These are phyloP conservation scores for Sugiyamaella neomexicana DNA, from an alignment of 1,139 yeast genomes.

Conservation along the genomic window DNA sequence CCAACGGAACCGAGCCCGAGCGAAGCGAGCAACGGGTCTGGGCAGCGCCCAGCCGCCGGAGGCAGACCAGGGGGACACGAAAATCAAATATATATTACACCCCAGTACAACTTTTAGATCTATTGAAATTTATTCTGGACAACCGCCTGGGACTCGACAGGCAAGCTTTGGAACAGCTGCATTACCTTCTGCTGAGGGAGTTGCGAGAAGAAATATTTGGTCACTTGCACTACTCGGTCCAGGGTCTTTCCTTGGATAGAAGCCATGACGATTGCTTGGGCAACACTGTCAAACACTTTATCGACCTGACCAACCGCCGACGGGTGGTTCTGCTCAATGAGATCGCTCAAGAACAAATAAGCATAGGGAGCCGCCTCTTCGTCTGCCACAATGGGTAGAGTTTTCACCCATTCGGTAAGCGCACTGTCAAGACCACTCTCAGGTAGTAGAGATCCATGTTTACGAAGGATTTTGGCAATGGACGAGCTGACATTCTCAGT, in stretches of 20 bases:
- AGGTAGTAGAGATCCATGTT: conserved; percentile 49
- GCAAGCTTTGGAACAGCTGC: conserved; percentile 60
- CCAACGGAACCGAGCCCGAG: not conserved
- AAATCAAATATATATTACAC: conserved; percentile 15
- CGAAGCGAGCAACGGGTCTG: not conserved
- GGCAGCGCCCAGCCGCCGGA: conserved; percentile 7
- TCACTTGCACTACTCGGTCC: conserved; percentile 59
- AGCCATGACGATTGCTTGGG: conserved; percentile 72
- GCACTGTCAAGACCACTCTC: conserved; percentile 61
- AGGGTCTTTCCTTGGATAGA: conserved; percentile 72
- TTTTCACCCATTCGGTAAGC: conserved; percentile 72
- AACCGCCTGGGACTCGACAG: conserved; percentile 60
- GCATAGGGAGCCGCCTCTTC: conserved; percentile 89
- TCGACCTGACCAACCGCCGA: conserved; percentile 58
- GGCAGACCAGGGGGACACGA: not conserved
- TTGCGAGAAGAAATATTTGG: conserved; percentile 46
- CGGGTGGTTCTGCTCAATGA: conserved; percentile 70
- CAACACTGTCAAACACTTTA: conserved; percentile 68
- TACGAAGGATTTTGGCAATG: conserved; percentile 66
- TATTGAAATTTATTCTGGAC: conserved; percentile 48
- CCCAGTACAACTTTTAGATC: conserved; percentile 7
- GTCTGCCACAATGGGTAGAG: conserved; percentile 81
- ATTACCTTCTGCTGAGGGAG: conserved; percentile 65
- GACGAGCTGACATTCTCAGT: conserved; percentile 86
- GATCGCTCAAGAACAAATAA: conserved; percentile 70